Evolutionary conservation across 495 filamentous ascomycete species (phyloP), one percentile per base, ranked within the genome.

Genomic region (Penicillium verhagenii): DNA sequence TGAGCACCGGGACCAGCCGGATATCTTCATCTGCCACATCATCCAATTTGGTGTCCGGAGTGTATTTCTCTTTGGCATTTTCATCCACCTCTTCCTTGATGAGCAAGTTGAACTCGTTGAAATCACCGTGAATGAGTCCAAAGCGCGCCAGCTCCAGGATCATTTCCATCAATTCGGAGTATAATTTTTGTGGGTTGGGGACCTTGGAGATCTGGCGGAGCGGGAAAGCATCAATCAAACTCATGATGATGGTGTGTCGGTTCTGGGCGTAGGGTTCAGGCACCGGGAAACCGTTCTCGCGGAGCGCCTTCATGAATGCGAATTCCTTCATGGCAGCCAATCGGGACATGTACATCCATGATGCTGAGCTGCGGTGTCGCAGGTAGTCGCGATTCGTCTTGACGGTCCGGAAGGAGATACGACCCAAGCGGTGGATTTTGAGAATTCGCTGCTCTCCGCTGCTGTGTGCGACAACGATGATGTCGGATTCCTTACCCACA

Each of bases 91-190:
- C 79, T 61, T 96, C 92, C 58, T 91, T 86, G 70, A 97, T 86
- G 18, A 99, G 78, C 53, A 99, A 90, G 65, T 99, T 99, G 78
- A 99, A 99, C 74, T 97, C 95, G 75, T 99, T 99, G 76, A 96
- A 97, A 68, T 99, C 94, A 59, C 94, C 95, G 69, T 99, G 94
- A 50, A 99, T 97, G 52, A 99, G 74, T 7, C 94, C 95, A 61
- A 88, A 86, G 25, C 81, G 79, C n/a, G 94, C 94, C 21, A 99
- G 80, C 46, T 83, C 78, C 39, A 99, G 67, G 54, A 97, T 90
- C 56, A 96, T 83, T 49, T 85, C 81, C 69, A 99, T 95, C 49
- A 99, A 75, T 48, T 96, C 88, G 31, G 87, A 86, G 73, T 97
- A 97, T 18, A 99, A 78, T 24, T 63, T 67, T 8, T 90, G 89